A percentile compares a stretch with the other conserved stretches of the same genome.
Conservation (phyloP, 2,329 filamentous ascomycete genomes). For the Hypoxylon sp. region DNA sequence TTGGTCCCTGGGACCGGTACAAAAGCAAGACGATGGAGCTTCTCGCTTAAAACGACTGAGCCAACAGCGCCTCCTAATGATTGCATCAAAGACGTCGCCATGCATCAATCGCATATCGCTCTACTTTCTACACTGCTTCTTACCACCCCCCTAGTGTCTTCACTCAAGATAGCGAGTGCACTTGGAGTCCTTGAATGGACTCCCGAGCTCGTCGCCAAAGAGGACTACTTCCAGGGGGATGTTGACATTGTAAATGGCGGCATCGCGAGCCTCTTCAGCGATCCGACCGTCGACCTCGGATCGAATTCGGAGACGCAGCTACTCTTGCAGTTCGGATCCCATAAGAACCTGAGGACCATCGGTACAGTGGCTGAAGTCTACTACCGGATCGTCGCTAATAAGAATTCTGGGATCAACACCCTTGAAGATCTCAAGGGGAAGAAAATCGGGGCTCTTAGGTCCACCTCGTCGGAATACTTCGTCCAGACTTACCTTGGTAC, state of each 20-base stretch:
- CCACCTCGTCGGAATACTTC: constrained; percentile 56
- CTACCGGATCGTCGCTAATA: constrained; percentile 55
- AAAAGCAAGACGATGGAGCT: not conserved
- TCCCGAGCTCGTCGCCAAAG: constrained; percentile 45
- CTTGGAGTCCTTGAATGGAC: constrained; percentile 47
- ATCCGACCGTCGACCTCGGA: constrained; percentile 52
- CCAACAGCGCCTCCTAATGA: not conserved
- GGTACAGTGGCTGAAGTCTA: constrained; percentile 54
- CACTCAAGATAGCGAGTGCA: constrained; percentile 44
- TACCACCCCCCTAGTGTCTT: constrained; percentile 9
- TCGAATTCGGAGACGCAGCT: constrained; percentile 57
- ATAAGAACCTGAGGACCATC: constrained; percentile 54
- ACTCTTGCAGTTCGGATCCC: constrained; percentile 52
- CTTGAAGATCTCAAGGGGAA: constrained; percentile 54
- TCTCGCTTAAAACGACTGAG: not conserved
- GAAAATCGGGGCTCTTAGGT: constrained; percentile 52
- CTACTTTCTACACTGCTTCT: not conserved
- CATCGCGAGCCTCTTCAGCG: constrained; percentile 51
- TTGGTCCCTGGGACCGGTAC: not conserved
- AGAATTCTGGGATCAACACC: constrained; percentile 47
- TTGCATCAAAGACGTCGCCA: constrained; percentile 2
- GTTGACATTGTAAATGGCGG: constrained; percentile 52
- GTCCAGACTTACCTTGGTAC: constrained; percentile 51
- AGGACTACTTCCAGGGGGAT: constrained; percentile 44
- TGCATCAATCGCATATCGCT: not conserved